Evolutionary conservation across 441 rosid genomes (phyloP).

Genomic region (Gossypium davidsonii): DNA sequence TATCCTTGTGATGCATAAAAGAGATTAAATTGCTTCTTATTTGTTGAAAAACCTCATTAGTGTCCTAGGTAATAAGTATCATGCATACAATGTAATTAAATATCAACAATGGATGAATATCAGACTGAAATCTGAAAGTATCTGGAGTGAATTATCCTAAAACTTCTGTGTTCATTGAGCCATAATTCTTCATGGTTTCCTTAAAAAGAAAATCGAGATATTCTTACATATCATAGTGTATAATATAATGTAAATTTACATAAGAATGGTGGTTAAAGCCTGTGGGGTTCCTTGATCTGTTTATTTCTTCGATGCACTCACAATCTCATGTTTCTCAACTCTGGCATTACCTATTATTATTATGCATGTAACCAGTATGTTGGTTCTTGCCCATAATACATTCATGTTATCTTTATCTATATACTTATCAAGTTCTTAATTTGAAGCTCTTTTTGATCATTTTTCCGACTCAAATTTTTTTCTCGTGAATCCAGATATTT

Average conservation of each 20-base stretch:
- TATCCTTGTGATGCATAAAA: background rate
- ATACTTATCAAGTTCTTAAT: background rate
- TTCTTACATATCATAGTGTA: no score
- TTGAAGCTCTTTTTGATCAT: conserved; percentile 8
- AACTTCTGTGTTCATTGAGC: background rate
- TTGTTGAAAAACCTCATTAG: background rate
- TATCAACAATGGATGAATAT: background rate
- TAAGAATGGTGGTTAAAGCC: background rate
- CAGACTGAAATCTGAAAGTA: background rate
- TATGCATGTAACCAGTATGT: background rate
- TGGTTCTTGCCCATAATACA: background rate
- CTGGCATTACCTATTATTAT: background rate
- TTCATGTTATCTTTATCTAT: background rate
- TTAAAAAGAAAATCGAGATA: background rate
- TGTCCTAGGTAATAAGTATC: background rate
- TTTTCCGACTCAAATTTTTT: background rate
- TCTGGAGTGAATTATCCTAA: background rate
- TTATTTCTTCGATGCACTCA: background rate
- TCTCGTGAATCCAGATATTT: conserved; percentile 47
- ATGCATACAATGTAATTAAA: background rate
- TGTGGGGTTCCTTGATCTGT: background rate
- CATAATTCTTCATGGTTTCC: background rate
- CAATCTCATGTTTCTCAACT: background rate
- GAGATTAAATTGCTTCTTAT: background rate
- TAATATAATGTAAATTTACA: background rate